Conservation (phyloP, 805 yeast genomes). For the Saccharomycopsis babjevae region DNA sequence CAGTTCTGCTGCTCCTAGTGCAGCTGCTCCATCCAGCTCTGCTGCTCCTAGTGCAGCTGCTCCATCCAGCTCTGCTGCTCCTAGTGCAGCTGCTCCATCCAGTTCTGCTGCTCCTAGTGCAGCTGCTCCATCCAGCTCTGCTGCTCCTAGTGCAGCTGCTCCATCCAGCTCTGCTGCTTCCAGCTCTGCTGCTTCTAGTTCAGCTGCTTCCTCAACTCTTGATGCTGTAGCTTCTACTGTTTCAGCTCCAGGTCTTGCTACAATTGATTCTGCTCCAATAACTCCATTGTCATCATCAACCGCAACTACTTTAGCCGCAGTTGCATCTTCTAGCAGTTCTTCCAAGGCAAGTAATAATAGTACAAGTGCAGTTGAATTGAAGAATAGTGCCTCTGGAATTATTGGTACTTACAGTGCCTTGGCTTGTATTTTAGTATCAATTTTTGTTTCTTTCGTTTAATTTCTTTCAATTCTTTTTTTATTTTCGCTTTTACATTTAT, state of each 20-base stretch:
- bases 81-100: neutral
- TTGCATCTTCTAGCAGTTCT: neutral
- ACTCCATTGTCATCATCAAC: neutral
- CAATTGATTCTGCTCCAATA: neutral
- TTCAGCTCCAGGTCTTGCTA: neutral
- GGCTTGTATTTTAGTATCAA: neutral
- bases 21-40: neutral
- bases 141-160: neutral
- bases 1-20: conserved; percentile 14
- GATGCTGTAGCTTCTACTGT: neutral
- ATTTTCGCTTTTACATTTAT: neutral
- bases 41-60: neutral
- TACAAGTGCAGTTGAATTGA: neutral
- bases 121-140: neutral
- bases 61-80: neutral
- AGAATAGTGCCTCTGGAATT: neutral
- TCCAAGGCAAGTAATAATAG: neutral
- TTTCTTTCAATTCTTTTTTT: neutral
- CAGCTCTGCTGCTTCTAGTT: neutral
- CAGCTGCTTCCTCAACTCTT: neutral
- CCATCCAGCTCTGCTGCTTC: neutral
- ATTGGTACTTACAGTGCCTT: neutral
- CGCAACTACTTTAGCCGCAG: neutral
- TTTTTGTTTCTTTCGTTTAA: neutral
- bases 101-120: neutral